Evolutionary conservation across 1,284 basidiomycete species (phyloP).

Genomic region (Megacollybia platyphylla): DNA sequence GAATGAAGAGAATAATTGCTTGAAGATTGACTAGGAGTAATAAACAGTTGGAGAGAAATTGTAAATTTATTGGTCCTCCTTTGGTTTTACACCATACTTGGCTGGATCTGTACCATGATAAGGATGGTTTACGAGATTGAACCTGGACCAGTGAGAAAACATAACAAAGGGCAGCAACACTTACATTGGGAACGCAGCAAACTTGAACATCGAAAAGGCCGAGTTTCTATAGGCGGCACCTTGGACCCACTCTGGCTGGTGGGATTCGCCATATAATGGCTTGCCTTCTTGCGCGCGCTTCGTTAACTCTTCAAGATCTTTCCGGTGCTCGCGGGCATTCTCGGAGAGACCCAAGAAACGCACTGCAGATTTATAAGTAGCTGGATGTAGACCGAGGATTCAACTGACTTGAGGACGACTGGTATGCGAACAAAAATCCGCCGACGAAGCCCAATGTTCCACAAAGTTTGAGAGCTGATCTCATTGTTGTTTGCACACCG

Average conservation of each 20-base stretch:
- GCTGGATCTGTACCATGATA: conserved; percentile 77
- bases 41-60: no score
- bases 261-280: conserved; percentile 75
- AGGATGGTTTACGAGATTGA: conserved; percentile 87
- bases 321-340: conserved; percentile 74
- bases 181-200: conserved; percentile 45
- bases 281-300: conserved; percentile 63
- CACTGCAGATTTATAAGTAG: conserved; percentile 30
- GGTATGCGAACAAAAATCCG: conserved; percentile 92
- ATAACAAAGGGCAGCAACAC: conserved; percentile 1
- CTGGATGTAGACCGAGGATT: conserved; percentile 2
- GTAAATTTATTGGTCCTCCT: neutral
- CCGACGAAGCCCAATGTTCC: conserved; percentile 64
- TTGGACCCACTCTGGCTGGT: conserved; percentile 82
- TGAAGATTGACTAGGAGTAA: no score
- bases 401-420: conserved; percentile 71
- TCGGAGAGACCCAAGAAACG: conserved; percentile 97
- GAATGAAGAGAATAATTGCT: no score
- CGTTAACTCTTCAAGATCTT: conserved; percentile 68
- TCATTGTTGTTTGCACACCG: conserved; percentile 8
- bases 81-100: conserved; percentile 47
- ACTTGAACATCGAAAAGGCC: conserved; percentile 85
- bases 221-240: conserved; percentile 85
- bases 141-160: conserved; percentile 36
- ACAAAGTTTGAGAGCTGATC: conserved; percentile 15